These are phyloP conservation scores for Trichophyton simii DNA, from an alignment of 2,329 filamentous ascomycete species.

Conservation along the genomic window DNA sequence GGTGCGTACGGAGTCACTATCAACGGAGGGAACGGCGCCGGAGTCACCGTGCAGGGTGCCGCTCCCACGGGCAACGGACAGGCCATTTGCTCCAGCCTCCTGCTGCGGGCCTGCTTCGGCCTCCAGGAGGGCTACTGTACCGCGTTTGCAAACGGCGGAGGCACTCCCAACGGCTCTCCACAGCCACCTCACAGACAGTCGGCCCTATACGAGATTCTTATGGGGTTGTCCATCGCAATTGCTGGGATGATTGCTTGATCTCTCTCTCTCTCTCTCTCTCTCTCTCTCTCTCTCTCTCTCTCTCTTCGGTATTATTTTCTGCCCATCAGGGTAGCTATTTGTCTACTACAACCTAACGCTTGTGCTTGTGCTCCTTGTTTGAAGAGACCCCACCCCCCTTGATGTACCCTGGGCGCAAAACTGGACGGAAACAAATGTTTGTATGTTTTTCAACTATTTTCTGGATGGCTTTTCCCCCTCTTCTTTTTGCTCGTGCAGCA, in stretches of 20 bases:
- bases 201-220: constrained; percentile 28
- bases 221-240: constrained; percentile 34
- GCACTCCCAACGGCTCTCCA: constrained; percentile 7
- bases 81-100: constrained; percentile 37
- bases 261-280: constrained; percentile 7
- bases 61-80: constrained; percentile 31
- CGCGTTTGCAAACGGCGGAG: constrained; percentile 23
- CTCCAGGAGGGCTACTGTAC: constrained; percentile 37
- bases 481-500: not conserved
- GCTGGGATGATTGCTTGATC: constrained; percentile 33
- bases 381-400: not conserved
- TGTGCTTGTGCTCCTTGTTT: not conserved
- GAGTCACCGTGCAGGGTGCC: constrained; percentile 36
- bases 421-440: not conserved
- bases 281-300: constrained; percentile 6
- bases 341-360: not conserved
- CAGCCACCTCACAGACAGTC: constrained; percentile 4
- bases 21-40: constrained; percentile 34
- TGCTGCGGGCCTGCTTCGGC: constrained; percentile 37
- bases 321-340: not conserved
- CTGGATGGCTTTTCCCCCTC: not conserved
- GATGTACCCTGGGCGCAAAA: not conserved
- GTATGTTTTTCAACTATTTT: not conserved
- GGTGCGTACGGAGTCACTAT: constrained; percentile 43
- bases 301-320: not conserved